Base-by-base conservation (phyloP, 345 rosid species). In the Toxicodendron radicans region DNA sequence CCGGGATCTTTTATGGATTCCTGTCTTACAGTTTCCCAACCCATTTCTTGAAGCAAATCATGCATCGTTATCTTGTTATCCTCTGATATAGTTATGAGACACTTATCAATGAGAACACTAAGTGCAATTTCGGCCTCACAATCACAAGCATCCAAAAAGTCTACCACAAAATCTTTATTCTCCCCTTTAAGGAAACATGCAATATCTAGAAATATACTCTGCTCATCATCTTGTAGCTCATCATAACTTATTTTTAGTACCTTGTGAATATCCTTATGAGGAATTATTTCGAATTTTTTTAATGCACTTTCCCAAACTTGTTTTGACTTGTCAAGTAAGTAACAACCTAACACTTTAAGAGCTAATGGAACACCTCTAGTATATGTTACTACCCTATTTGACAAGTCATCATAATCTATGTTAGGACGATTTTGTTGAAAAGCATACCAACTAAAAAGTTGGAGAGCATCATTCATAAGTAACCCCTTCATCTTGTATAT, bases 31-130 rank as follows among this genome's bases (percentile, higher is more conserved):
- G 81, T 78, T 20, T 80, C 81, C 30, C 75, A 45, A 2, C 83
- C 86, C 88, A 85, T 76, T 4, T 77, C 79, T 75, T 81, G 85
- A 51, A 83, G 66, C 79, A 81, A 79, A 76, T 79, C 85, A 74
- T 85, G 84, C 83, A 85, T 77, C 43, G 73, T 35, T 0, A 83
- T 65, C n/a, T 71, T 66, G 4, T 79, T 64, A 23, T 27, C 30
- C 30, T 64, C n/a, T 10, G 78, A 77, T 58, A 75, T 17, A 58
- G 75, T 65, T 48, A 85, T 70, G n/a, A 85, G 61, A 43, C 72
- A 79, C 53, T 76, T 85, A 69, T 83, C 85, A 17, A 57, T 10
- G 0, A 86, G 82, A 27, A 17, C 68, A 1, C 3, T 53, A 5
- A 79, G 17, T 14, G 32, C 20, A 10, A 9, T 71, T 49, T 4